Evolutionary conservation across 345 rosid species (phyloP), one percentile per base, ranked within the genome.

Genomic region (Murraya paniculata): DNA sequence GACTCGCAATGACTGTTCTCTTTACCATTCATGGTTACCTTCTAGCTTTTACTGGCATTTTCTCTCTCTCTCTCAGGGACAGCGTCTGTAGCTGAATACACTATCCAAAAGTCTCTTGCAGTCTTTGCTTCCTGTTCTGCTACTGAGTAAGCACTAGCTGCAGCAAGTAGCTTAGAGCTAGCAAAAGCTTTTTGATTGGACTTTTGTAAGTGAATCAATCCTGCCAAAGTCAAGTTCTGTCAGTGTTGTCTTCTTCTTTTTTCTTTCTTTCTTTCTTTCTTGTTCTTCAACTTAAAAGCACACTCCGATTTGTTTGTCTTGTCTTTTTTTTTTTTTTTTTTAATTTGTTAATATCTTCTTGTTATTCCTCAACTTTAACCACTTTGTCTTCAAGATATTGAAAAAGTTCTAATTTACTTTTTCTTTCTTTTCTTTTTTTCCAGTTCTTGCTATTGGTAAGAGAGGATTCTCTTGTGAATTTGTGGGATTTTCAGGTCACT

Each of bases 401-500:
- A 53, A 45, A 45, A 2, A 7, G 50, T 45, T 45, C 16, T 45
- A 2, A 3, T 45, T 45, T 19, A 53, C 22, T 35, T 35, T 35
- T 41, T 4, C 13, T 6, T 13, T 48, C 0, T 53, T 53, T 4
- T 53, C n/a, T n/a, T 16, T 33, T 74, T 67, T 60, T 38, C 70
- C 74, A 31, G n/a, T 48, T 78, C 41, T 62, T 74, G 69, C 75
- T 68, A 80, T 67, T 71, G 71, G 59, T 33, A 79, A 69, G 79
- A 77, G 35, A 60, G 68, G 71, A 75, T 73, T 31, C 74, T 59
- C 48, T 78, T 16, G 57, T 53, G 22, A 68, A 68, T 73, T 76
- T 81, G 75, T 76, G 70, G 77, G 74, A 55, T 64, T 84, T 64
- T 82, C 79, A 84, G 90, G 88, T 87, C 83, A 75, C 77, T 76